These are phyloP conservation scores for Penicillium expansum DNA, from an alignment of 2,329 filamentous ascomycete genomes.

Conservation along the genomic window DNA sequence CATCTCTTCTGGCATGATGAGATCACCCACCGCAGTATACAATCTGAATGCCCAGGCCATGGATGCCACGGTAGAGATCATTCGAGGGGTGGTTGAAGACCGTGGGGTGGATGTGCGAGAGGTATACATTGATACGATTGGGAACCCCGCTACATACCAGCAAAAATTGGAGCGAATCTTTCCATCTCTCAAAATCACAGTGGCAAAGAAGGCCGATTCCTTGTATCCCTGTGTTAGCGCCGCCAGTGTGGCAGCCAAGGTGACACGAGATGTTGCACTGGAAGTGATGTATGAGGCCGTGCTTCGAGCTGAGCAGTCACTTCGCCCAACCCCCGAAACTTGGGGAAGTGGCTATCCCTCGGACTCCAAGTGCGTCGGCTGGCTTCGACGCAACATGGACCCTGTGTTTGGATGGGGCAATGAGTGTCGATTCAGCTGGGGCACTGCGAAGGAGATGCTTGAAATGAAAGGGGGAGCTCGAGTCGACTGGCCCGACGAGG, in stretches of 20 bases:
- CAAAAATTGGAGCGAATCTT: constrained; percentile 79
- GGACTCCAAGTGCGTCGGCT: constrained; percentile 73
- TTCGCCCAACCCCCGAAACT: constrained; percentile 41
- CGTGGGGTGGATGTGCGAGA: constrained; percentile 76
- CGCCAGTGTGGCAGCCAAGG: constrained; percentile 92
- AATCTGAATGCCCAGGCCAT: constrained; percentile 96
- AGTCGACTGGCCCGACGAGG: constrained; percentile 79
- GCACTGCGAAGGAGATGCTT: constrained; percentile 88
- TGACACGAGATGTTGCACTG: constrained; percentile 85
- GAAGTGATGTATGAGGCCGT: constrained; percentile 70
- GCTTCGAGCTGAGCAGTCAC: constrained; percentile 29
- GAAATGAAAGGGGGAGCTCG: constrained; percentile 69
- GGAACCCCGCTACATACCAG: constrained; percentile 78
- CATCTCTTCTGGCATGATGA: constrained; percentile 76
- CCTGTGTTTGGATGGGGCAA: constrained; percentile 92
- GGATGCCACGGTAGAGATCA: constrained; percentile 83
- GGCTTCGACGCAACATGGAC: constrained; percentile 85
- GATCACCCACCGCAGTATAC: constrained; percentile 56
- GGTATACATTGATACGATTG: constrained; percentile 94
- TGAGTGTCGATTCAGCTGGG: constrained; percentile 94
- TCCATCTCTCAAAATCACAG: constrained; percentile 70
- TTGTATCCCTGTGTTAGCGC: constrained; percentile 91
- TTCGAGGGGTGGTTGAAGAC: constrained; percentile 69
- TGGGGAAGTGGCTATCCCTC: constrained; percentile 97
- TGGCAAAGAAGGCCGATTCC: constrained; percentile 88